These are phyloP conservation scores for Gymnopilus junonius DNA, from an alignment of 768 basidiomycete species.

Conservation along the genomic window DNA sequence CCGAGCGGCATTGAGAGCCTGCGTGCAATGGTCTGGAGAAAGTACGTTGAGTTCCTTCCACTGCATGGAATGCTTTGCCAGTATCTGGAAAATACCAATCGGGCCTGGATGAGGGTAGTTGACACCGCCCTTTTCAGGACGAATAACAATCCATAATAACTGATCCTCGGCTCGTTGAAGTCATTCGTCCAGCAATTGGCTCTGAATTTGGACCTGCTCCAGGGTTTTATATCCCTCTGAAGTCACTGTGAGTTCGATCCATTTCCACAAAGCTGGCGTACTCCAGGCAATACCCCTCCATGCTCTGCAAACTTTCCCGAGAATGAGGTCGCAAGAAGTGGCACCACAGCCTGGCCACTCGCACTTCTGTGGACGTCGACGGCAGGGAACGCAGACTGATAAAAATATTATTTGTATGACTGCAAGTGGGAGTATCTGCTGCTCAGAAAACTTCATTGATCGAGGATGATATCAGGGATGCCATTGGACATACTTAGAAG, in stretches of 20 bases:
- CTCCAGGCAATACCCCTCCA: conserved; percentile 10
- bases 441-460: not conserved
- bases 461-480: not conserved
- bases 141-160: not conserved
- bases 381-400: not conserved
- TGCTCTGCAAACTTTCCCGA: conserved; percentile 9
- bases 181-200: conserved; percentile 4
- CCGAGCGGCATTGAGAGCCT: not conserved
- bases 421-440: not conserved
- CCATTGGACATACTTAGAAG: not conserved
- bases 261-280: not conserved
- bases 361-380: conserved; percentile 1
- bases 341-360: not conserved
- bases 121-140: not conserved
- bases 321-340: not conserved
- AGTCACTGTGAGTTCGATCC: not conserved
- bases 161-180: not conserved
- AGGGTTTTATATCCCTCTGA: not conserved
- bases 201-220: not conserved
- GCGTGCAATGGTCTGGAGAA: not conserved
- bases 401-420: conserved; percentile 5
- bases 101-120: not conserved
- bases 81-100: not conserved
- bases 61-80: conserved; percentile 2
- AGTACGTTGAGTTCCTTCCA: conserved; percentile 3